Conservation (phyloP, 345 rosid species). For the Hibiscus mutabilis region DNA sequence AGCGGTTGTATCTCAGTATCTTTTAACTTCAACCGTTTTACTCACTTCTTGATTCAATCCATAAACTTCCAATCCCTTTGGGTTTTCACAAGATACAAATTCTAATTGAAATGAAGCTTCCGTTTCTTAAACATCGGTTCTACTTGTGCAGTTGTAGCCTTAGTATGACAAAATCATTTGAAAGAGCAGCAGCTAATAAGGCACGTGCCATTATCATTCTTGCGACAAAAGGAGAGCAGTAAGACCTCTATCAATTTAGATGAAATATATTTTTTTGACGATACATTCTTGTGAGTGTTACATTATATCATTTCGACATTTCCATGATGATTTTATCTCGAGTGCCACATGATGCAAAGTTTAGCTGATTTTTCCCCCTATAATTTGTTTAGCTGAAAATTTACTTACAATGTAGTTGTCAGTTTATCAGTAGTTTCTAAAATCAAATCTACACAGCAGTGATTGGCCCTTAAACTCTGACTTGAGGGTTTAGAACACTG, state of each 20-base stretch:
- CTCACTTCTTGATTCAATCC: not conserved
- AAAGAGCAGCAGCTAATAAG: constrained; percentile 77
- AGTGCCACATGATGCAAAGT: not conserved
- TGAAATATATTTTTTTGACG: not conserved
- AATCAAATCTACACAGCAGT: not conserved
- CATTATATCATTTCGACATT: not conserved
- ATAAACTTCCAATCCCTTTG: not conserved
- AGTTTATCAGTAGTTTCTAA: not conserved
- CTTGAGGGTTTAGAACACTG: no score
- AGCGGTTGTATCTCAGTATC: not conserved
- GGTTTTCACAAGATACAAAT: not conserved
- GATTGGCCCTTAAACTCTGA: not conserved
- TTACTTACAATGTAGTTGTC: not conserved
- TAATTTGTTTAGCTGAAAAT: not conserved
- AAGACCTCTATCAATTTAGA: constrained; percentile 21
- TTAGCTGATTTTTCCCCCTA: not conserved
- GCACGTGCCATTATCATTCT: constrained; percentile 89
- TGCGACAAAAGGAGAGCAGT: constrained; percentile 80
- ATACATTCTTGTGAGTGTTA: not conserved
- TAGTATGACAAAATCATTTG: constrained; percentile 79
- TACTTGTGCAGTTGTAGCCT: constrained; percentile 80
- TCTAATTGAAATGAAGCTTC: constrained; percentile 1
- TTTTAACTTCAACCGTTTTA: not conserved
- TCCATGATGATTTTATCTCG: no score
- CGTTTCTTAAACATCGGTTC: constrained; percentile 13